A percentile compares a stretch with the other conserved stretches of the same genome.
Conservation (phyloP, 139 green algal genomes). For the Coelastrella sp. region DNA sequence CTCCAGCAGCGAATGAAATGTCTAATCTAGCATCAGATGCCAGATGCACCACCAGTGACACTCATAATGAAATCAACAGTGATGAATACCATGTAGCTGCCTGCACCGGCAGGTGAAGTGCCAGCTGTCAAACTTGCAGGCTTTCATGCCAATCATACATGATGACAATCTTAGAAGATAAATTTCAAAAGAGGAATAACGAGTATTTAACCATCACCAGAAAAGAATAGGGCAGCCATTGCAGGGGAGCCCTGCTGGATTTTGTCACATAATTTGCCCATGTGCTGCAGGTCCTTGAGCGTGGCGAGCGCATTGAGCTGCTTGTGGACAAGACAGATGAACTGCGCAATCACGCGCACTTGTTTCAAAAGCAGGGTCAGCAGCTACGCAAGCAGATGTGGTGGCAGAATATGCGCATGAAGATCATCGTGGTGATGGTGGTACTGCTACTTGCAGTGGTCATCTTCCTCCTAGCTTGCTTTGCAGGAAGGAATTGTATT, state of each 20-base stretch:
- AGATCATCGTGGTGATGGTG: slow-evolving; percentile 61
- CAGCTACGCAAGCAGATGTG: slow-evolving; percentile 84
- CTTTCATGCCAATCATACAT: not conserved
- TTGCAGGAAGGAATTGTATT: slow-evolving; percentile 44
- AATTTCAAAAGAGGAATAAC: not conserved
- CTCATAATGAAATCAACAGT: no score
- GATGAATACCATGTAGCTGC: no score
- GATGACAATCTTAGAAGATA: not conserved
- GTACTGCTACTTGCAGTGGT: slow-evolving; percentile 61
- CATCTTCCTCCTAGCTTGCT: slow-evolving; percentile 76
- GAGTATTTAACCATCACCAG: no score
- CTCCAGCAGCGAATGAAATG: no score
- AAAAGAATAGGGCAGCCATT: not conserved
- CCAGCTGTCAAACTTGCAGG: not conserved
- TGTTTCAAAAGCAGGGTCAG: slow-evolving; percentile 70
- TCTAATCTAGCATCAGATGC: no score
- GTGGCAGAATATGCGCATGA: slow-evolving; percentile 89
- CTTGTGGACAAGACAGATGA: slow-evolving; percentile 95
- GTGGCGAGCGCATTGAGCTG: slow-evolving; percentile 94
- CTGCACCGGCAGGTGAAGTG: not conserved
- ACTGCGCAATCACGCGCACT: slow-evolving; percentile 60
- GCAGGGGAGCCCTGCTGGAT: not conserved
- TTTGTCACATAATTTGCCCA: not conserved
- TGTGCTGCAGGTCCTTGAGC: slow-evolving; percentile 79
- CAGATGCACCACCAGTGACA: no score